Percentiles rank a stretch among this genome's conserved stretches.
Conservation (phyloP, 345 rosid species). For the Clarkia xantiana region DNA sequence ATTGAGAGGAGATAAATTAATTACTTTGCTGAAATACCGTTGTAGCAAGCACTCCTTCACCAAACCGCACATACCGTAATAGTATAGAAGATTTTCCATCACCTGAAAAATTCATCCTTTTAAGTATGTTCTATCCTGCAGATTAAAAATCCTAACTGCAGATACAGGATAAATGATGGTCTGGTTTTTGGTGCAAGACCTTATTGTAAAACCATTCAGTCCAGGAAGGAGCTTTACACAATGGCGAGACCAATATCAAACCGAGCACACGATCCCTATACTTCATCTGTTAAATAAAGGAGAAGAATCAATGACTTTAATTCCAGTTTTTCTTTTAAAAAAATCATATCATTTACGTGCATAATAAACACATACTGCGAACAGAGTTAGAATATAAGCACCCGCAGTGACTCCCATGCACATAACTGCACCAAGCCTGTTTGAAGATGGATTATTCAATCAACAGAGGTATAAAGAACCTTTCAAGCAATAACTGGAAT, state of each 20-base stretch:
- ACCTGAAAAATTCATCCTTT: conserved; percentile 17
- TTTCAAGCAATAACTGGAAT: neutral
- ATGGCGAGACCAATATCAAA: conserved; percentile 76
- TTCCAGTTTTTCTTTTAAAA: neutral
- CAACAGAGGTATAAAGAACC: neutral
- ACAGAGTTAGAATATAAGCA: conserved; percentile 71
- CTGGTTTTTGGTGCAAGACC: conserved; percentile 15
- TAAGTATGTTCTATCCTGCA: conserved; percentile 14
- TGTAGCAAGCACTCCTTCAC: conserved; percentile 69
- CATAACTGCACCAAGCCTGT: conserved; percentile 78
- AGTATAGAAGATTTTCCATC: conserved; percentile 60
- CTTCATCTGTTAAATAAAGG: conserved; percentile 26
- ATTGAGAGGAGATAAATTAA: neutral
- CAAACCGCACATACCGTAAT: conserved; percentile 81
- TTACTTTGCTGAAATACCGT: conserved; percentile 89
- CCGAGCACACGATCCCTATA: conserved; percentile 85
- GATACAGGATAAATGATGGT: neutral
- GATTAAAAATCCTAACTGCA: neutral
- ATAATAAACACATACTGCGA: conserved; percentile 45
- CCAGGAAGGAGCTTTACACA: conserved; percentile 94
- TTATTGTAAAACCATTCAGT: conserved; percentile 86
- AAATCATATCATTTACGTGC: no score
- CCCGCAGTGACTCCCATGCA: conserved; percentile 93
- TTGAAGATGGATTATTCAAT: neutral
- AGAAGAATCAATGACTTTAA: neutral